A percentile compares a stretch with the other conserved stretches of the same genome.
These are phyloP conservation scores for Trametes meyenii DNA, from an alignment of 768 basidiomycete genomes.

Conservation along the genomic window DNA sequence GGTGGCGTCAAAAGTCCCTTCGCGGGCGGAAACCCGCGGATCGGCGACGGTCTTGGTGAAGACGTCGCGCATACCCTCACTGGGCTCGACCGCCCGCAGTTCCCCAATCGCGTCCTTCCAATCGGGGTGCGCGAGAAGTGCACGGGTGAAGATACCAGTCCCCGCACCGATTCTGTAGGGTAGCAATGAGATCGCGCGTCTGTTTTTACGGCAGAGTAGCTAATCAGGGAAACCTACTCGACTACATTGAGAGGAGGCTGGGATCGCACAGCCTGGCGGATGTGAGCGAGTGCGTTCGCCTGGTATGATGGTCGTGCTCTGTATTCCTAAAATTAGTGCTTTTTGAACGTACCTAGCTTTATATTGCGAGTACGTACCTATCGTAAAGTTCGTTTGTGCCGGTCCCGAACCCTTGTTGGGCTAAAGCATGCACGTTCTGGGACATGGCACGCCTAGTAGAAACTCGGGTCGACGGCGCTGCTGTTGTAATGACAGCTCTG, in stretches of 20 bases:
- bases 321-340: background rate
- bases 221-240: constrained; percentile 52
- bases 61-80: constrained; percentile 78
- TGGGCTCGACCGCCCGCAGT: constrained; percentile 80
- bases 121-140: constrained; percentile 65
- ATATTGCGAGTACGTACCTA: constrained; percentile 41
- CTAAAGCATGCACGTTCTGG: constrained; percentile 59
- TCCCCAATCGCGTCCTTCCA: constrained; percentile 53
- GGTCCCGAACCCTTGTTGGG: constrained; percentile 70
- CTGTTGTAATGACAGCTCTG: background rate
- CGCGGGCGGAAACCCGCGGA: constrained; percentile 50
- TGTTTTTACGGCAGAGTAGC: background rate
- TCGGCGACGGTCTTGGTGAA: constrained; percentile 63
- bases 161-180: constrained; percentile 72
- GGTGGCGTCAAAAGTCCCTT: constrained; percentile 74
- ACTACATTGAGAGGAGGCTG: constrained; percentile 58
- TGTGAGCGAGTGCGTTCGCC: constrained; percentile 55
- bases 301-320: constrained; percentile 89
- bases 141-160: constrained; percentile 88
- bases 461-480: background rate
- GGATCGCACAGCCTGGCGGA: constrained; percentile 50
- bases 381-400: constrained; percentile 89
- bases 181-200: background rate
- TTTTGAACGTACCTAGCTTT: constrained; percentile 40
- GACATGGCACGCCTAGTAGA: constrained; percentile 13